Evolutionary conservation across 148 eudicot species (phyloP).

Genomic region (Beta vulgaris): DNA sequence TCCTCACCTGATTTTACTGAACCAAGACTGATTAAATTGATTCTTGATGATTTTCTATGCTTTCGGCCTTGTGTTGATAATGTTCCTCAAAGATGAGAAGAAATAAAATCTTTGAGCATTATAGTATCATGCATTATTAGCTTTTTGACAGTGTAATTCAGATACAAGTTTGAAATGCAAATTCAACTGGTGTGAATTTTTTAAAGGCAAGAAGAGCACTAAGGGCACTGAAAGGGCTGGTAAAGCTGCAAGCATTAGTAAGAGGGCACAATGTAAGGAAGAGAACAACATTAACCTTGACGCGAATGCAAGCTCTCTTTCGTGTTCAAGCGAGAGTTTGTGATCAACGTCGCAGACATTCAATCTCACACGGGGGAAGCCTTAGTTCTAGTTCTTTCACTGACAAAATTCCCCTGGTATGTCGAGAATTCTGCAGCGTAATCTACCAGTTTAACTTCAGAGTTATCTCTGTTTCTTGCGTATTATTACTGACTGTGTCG

Average conservation of each 20-base stretch:
- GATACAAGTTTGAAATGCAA: not conserved
- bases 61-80: no score
- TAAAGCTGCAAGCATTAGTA: constrained; percentile 76
- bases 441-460: not conserved
- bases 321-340: constrained; percentile 63
- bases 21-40: not conserved
- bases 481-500: not conserved
- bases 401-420: constrained; percentile 19
- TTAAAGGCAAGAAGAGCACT: constrained; percentile 80
- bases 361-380: constrained; percentile 40
- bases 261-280: constrained; percentile 85
- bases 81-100: no score
- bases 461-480: not conserved
- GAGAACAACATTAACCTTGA: constrained; percentile 63
- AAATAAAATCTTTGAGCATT: no score
- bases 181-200: not conserved
- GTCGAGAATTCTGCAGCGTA: not conserved
- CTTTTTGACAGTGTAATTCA: not conserved
- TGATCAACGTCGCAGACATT: constrained; percentile 65
- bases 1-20: not conserved
- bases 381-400: constrained; percentile 32
- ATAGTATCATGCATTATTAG: no score
- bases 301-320: constrained; percentile 68
- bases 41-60: no score
- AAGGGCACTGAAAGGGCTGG: constrained; percentile 77